phyloP scores from a whole-genome alignment of 257 asterid genomes.

The Hygrophila difformis region DNA sequence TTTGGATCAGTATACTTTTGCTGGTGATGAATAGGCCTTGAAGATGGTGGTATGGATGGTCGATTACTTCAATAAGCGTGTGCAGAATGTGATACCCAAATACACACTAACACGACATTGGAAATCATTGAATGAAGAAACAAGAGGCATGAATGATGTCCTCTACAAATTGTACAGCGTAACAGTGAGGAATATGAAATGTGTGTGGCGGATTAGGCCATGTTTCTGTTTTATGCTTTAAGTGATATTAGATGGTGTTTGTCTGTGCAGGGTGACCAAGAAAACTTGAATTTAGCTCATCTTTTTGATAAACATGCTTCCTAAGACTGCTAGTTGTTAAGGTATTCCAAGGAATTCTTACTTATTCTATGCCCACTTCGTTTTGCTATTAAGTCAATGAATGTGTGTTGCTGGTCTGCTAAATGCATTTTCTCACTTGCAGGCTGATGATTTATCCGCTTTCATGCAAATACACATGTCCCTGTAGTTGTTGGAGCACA shows the following conservation, averaged over 20 bases:
- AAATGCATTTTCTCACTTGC: too few species aligned
- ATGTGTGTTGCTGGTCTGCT: too few species aligned
- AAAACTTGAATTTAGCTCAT: slow-evolving; percentile 74
- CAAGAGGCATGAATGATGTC: slow-evolving; percentile 95
- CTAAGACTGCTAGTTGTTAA: slow-evolving; percentile 70
- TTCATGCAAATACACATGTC: slow-evolving; percentile 83
- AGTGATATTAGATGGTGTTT: slow-evolving; percentile 81
- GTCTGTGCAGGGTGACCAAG: too few species aligned
- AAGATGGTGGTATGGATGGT: slow-evolving; percentile 56
- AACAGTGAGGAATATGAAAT: slow-evolving; percentile 30
- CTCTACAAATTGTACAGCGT: too few species aligned
- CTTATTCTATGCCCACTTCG: too few species aligned
- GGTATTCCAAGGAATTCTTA: too few species aligned
- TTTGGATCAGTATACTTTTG: slow-evolving; percentile 64
- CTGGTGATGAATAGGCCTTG: slow-evolving; percentile 51
- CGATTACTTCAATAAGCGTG: slow-evolving; percentile 75
- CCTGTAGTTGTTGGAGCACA: slow-evolving; percentile 83
- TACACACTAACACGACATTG: slow-evolving; percentile 69
- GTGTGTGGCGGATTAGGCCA: too few species aligned
- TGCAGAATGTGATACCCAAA: slow-evolving; percentile 52
- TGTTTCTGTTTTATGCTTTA: slow-evolving; percentile 12
- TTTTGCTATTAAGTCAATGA: too few species aligned
- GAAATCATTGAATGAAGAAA: slow-evolving; percentile 65
- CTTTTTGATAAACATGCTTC: slow-evolving; percentile 89
- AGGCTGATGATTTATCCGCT: too few species aligned